Conservation (phyloP, 176 grass and related monocot species). For the Oryza coarctata region DNA sequence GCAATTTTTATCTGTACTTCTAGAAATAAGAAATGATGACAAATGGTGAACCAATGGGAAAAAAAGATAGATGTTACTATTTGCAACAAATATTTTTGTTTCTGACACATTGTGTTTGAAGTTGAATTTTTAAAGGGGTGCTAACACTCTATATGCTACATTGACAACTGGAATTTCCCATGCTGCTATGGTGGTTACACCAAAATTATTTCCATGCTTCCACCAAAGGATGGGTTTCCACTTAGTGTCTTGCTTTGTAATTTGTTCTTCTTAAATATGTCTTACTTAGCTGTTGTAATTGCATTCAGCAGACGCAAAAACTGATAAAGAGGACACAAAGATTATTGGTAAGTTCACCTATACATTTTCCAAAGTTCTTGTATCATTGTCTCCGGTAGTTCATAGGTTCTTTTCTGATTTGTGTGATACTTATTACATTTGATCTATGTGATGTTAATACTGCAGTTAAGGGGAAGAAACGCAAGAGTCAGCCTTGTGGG, state of each 20-base stretch:
- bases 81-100: neutral
- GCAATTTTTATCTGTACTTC: neutral
- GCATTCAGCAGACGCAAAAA: conserved; percentile 53
- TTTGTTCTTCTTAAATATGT: conserved; percentile 22
- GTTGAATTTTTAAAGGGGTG: neutral
- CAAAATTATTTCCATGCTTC: neutral
- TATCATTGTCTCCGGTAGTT: neutral
- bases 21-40: neutral
- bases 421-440: conserved; percentile 4
- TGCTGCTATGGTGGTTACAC: neutral
- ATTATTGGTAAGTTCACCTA: conserved; percentile 35
- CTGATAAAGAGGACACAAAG: conserved; percentile 67
- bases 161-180: neutral
- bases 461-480: conserved; percentile 81
- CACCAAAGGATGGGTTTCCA: neutral
- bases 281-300: conserved; percentile 24
- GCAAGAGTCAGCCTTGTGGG: conserved; percentile 67
- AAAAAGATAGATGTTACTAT: neutral
- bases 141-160: neutral
- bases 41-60: neutral
- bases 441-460: conserved; percentile 40
- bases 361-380: conserved; percentile 19
- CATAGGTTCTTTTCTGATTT: neutral
- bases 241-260: neutral
- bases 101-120: too few species aligned